A percentile compares a stretch with the other conserved stretches of the same genome.
phyloP scores from a whole-genome alignment of 2,329 filamentous ascomycete genomes.

The Alternaria conjuncta region DNA sequence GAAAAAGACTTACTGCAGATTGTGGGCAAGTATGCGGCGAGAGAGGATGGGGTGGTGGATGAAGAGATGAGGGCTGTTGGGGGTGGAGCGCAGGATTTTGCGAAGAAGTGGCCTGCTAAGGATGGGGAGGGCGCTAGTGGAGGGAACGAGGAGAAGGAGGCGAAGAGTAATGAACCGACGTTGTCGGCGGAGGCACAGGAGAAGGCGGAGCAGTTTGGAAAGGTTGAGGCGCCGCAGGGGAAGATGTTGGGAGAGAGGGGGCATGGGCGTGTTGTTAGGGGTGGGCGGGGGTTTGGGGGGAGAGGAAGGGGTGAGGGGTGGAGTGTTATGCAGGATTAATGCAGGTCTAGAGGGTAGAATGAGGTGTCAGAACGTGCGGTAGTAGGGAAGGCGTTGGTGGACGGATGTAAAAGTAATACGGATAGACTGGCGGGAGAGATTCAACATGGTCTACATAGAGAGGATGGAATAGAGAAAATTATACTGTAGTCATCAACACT shows the following conservation, averaged over 20 bases:
- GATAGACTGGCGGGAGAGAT: background rate
- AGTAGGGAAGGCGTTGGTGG: too few relatives aligned
- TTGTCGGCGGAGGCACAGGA: conserved; percentile 4
- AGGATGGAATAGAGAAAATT: background rate
- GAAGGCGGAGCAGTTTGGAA: conserved; percentile 1
- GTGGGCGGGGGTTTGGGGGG: conserved; percentile 3
- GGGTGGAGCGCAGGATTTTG: conserved; percentile 40
- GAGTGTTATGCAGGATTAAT: conserved; percentile 27
- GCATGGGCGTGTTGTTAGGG: conserved; percentile 36
- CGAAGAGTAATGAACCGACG: background rate
- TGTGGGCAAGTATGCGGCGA: conserved; percentile 34
- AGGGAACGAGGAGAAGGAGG: background rate
- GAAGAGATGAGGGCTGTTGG: conserved; percentile 43
- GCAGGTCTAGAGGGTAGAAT: background rate
- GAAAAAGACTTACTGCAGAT: conserved; percentile 25
- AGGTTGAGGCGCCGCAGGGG: conserved; percentile 22
- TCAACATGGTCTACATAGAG: background rate
- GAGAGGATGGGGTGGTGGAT: conserved; percentile 23
- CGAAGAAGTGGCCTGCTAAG: conserved; percentile 32
- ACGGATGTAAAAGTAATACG: background rate
- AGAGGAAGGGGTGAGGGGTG: conserved; percentile 20
- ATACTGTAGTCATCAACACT: background rate
- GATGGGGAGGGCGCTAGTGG: background rate
- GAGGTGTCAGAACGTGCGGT: too few relatives aligned
- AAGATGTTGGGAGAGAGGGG: conserved; percentile 35